A percentile compares a stretch with the other conserved stretches of the same genome.
These are phyloP conservation scores for Arabis alpina DNA, from an alignment of 345 rosid species.

Conservation along the genomic window DNA sequence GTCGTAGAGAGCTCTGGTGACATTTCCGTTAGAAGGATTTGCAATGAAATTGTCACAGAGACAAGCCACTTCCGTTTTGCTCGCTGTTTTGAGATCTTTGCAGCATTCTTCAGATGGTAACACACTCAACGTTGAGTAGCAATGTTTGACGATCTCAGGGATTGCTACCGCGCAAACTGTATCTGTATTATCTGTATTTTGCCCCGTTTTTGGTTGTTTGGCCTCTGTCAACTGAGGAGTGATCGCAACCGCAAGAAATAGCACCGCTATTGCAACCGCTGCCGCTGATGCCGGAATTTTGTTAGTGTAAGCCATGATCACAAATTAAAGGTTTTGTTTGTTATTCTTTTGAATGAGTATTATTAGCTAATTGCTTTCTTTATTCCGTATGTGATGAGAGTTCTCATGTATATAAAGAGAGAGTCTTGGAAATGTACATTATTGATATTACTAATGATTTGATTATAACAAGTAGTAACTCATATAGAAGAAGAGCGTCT, in stretches of 20 bases:
- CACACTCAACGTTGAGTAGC: neutral
- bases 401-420: constrained; percentile 27
- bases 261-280: constrained; percentile 5
- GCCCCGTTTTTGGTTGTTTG: neutral
- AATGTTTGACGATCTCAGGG: neutral
- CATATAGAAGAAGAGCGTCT: neutral
- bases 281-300: neutral
- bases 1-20: too few relatives aligned
- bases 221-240: constrained; percentile 25
- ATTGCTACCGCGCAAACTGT: constrained; percentile 13
- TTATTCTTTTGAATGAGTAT: neutral
- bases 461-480: too few relatives aligned
- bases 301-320: constrained; percentile 25
- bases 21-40: too few relatives aligned
- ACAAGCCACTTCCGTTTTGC: too few relatives aligned
- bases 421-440: constrained; percentile 3
- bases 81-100: too few relatives aligned
- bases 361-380: neutral
- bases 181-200: constrained; percentile 19
- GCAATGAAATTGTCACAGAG: too few relatives aligned
- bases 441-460: neutral
- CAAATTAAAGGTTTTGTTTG: neutral
- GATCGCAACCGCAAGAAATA: constrained; percentile 22
- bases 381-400: neutral
- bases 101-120: too few relatives aligned